Percentiles rank a stretch among this genome's conserved stretches.
Evolutionary conservation across 306 rosid species (phyloP).

Genomic region (Myrica gale): DNA sequence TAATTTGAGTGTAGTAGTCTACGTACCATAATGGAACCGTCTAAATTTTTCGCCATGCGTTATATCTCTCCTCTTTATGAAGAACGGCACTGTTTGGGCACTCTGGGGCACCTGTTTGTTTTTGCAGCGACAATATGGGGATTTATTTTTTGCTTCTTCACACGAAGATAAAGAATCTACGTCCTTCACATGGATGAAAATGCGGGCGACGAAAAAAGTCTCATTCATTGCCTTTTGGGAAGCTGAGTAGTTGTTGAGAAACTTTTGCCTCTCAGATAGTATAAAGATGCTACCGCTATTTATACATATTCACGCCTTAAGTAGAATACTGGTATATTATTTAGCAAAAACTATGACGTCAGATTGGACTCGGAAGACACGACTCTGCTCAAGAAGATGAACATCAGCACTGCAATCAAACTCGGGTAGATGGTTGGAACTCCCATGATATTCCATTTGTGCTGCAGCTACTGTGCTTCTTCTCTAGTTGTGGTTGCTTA

Average conservation of each 20-base stretch:
- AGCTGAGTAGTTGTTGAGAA: not conserved
- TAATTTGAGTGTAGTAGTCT: not conserved
- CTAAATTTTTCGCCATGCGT: not conserved
- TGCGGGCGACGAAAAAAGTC: not conserved
- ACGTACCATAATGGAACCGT: not conserved
- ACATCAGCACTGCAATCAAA: too few relatives aligned
- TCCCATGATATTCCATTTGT: too few relatives aligned
- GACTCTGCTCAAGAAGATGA: too few relatives aligned
- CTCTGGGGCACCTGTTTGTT: not conserved
- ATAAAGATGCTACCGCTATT: too few relatives aligned
- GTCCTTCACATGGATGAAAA: not conserved
- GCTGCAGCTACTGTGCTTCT: too few relatives aligned
- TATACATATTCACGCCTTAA: not conserved
- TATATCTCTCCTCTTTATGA: not conserved
- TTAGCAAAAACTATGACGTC: too few relatives aligned
- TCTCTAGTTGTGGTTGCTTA: too few relatives aligned
- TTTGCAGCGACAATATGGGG: not conserved
- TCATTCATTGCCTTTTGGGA: not conserved
- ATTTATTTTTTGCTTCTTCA: not conserved
- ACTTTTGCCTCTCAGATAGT: not conserved
- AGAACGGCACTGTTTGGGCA: not conserved
- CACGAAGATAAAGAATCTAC: not conserved
- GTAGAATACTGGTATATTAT: too few relatives aligned
- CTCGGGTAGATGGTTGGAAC: too few relatives aligned
- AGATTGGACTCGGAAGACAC: too few relatives aligned